Base-by-base conservation (phyloP, 2,329 filamentous ascomycete genomes). In the Colletotrichum neosansevieriae region DNA sequence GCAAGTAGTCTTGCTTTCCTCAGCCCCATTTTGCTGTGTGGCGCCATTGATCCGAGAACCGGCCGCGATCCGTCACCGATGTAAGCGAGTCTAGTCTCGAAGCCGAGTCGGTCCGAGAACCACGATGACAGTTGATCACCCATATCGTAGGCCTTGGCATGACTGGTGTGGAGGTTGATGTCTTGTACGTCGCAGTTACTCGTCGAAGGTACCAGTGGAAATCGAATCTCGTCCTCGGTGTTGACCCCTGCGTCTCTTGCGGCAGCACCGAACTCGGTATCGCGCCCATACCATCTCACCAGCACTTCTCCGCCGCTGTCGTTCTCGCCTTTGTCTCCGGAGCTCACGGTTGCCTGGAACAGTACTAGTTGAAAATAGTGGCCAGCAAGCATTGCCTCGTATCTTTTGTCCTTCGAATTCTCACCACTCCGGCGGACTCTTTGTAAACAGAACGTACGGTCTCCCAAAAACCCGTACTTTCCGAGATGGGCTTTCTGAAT, bases 101-200 rank as follows among this genome's bases (percentile, higher is more conserved):
- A 90, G 3, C 90, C 90, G 32, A 94, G 88, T 67, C 88, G 85
- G 15, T 83, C 80, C 11, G 86, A 87, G 79, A 94, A 93, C 90
- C 92, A 94, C 17, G 77, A 77, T 68, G 89, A 87, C 73, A 86
- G 89, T 29, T 77, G 63, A 3, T 79, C 73, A 2, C 88, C 88
- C 89, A 94, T 91, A 56, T 88, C 83, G 75, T 89, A 92, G 1
- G 84, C 89, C 13, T 77, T 77, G 0, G 88, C 86, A 0, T 82
- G 76, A 74, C 89, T 91, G 58, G 80, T 78, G 72, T 92, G 86
- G 74, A 94, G 84, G 40, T 82, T 80, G 58, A 93, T 78, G 4
- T 85, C 78, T 0, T 89, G 73, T 32, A 77, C 78, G 0, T 82
- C 76, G 2, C 91, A 78, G 0, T 72, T 75, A 19, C 42, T 7